Evolutionary conservation across 2,329 filamentous ascomycete species (phyloP).

Genomic region (Didymosphaeria variabile): DNA sequence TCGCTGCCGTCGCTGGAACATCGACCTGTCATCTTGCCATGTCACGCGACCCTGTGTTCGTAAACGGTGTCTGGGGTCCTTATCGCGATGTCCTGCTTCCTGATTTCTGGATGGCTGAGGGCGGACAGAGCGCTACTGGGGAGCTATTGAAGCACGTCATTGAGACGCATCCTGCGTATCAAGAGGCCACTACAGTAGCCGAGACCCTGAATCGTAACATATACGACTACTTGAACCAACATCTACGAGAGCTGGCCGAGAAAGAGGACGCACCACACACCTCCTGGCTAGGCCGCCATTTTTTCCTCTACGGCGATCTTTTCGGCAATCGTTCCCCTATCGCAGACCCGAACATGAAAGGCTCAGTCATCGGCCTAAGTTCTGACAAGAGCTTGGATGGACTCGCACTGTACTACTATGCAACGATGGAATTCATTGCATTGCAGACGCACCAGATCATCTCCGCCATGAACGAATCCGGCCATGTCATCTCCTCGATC

Average conservation of each 20-base stretch:
- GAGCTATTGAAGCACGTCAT: conserved; percentile 94
- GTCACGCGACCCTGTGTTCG: conserved; percentile 92
- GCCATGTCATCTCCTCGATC: conserved; percentile 88
- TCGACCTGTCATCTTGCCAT: conserved; percentile 98
- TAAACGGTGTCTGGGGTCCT: conserved; percentile 94
- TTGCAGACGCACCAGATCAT: conserved; percentile 97
- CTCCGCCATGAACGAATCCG: conserved; percentile 88
- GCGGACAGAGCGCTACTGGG: conserved; percentile 94
- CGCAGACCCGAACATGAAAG: conserved; percentile 92
- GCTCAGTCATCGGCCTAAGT: conserved; percentile 84
- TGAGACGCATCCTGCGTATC: conserved; percentile 91
- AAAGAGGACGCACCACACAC: conserved; percentile 76
- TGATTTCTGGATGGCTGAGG: conserved; percentile 95
- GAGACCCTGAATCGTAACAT: conserved; percentile 87
- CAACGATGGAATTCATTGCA: conserved; percentile 97
- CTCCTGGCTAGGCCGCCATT: conserved; percentile 86
- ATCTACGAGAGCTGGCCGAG: conserved; percentile 78
- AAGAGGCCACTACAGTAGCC: conserved; percentile 79
- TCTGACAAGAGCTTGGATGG: conserved; percentile 88
- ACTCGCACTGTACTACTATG: conserved; percentile 92
- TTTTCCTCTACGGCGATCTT: conserved; percentile 98
- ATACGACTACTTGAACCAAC: conserved; percentile 93
- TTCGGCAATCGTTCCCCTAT: conserved; percentile 97
- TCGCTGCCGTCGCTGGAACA: conserved; percentile 94
- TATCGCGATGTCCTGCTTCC: conserved; percentile 94